Conservation (phyloP, 345 rosid species). For the Isatis tinctoria region DNA sequence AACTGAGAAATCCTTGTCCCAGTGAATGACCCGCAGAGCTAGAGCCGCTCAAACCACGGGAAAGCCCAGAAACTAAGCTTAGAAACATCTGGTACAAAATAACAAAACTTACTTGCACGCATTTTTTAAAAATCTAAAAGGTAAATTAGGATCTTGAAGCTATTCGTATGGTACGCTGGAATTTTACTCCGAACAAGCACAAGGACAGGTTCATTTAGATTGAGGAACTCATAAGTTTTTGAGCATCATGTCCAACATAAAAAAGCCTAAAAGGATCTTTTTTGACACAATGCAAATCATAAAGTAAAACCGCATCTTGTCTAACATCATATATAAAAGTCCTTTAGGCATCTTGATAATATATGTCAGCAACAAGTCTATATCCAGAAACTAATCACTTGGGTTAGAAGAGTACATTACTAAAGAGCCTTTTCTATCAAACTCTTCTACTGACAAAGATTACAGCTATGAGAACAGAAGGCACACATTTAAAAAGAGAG, state of each 20-base stretch:
- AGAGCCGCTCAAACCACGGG: slow-evolving; percentile 37
- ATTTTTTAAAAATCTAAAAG: not conserved
- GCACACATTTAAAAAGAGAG: not conserved
- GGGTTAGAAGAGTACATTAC: not conserved
- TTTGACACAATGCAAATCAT: slow-evolving; percentile 1
- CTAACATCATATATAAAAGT: slow-evolving; percentile 2
- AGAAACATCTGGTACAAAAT: slow-evolving; percentile 54
- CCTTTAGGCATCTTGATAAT: slow-evolving; percentile 12
- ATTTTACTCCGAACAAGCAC: not conserved
- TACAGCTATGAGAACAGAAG: slow-evolving; percentile 1
- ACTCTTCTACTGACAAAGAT: slow-evolving; percentile 4
- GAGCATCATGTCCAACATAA: slow-evolving; percentile 15
- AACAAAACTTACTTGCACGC: slow-evolving; percentile 23
- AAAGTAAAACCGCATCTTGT: not conserved
- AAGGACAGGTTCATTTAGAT: slow-evolving; percentile 8
- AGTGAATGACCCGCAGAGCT: slow-evolving; percentile 32
- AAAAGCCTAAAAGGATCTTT: slow-evolving; percentile 5
- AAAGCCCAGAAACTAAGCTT: slow-evolving; percentile 45
- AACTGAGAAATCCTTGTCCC: slow-evolving; percentile 40
- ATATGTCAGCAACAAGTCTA: slow-evolving; percentile 5
- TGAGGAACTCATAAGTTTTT: not conserved
- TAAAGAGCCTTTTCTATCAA: not conserved
- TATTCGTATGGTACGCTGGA: slow-evolving; percentile 6
- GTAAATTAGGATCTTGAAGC: slow-evolving; percentile 15
- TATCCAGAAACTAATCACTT: slow-evolving; percentile 9